phyloP scores from a whole-genome alignment of 139 green algal genomes.

The Raphidocelis subcapitata region DNA sequence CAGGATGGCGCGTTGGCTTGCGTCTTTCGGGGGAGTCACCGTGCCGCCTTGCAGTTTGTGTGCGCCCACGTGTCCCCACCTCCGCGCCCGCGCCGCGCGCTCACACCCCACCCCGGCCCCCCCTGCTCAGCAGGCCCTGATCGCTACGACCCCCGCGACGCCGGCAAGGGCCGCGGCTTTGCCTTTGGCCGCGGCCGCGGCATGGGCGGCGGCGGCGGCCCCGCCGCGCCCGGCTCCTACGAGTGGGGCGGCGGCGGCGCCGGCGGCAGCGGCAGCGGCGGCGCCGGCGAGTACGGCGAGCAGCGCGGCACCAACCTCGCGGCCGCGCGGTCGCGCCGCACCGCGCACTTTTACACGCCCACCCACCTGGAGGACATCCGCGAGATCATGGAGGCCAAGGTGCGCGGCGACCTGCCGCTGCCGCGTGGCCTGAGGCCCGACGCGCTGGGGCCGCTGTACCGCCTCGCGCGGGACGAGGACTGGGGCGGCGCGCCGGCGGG shows the following conservation, averaged over 20 bases:
- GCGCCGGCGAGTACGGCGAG: neutral
- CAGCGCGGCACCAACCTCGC: neutral
- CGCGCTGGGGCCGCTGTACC: neutral
- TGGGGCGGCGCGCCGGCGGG: neutral
- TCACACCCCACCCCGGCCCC: too few relatives aligned
- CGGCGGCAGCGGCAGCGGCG: neutral
- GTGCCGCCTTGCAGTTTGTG: too few relatives aligned
- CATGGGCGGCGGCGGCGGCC: neutral
- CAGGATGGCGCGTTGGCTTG: too few relatives aligned
- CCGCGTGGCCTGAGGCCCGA: neutral
- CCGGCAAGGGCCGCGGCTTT: neutral
- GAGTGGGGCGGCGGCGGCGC: neutral
- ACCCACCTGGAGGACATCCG: constrained; percentile 18
- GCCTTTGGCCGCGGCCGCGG: neutral
- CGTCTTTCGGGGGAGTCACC: too few relatives aligned
- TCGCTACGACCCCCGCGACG: too few relatives aligned
- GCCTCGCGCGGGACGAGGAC: neutral
- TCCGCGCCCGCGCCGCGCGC: too few relatives aligned
- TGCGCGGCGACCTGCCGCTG: constrained; percentile 18
- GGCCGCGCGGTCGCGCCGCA: neutral
- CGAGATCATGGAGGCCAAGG: constrained; percentile 23
- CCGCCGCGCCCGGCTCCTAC: neutral
- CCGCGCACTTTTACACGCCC: neutral
- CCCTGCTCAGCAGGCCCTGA: too few relatives aligned
- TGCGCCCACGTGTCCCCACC: too few relatives aligned